Base-by-base conservation (phyloP, 345 rosid genomes). In the Capsella bursapastoris region DNA sequence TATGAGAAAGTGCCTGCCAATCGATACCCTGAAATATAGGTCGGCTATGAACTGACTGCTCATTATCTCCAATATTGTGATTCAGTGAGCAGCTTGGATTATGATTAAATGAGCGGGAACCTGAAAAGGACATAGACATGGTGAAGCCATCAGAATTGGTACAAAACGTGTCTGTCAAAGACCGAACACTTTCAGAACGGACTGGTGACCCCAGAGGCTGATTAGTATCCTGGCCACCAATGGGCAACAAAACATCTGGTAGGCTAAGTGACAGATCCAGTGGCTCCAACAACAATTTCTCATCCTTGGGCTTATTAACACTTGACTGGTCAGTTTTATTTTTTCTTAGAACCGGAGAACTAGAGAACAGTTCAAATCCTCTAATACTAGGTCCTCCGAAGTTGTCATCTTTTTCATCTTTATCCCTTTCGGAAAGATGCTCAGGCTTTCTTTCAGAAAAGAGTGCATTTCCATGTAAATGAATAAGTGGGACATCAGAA, bases 11-110 rank as follows among this genome's bases (percentile, higher is more conserved):
- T 41, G 81, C 89, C 80, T 83, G 90, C 89, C 93, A 90, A 68
- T 94, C 96, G 29, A 90, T 76, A 61, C 92, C 95, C 71, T 87
- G 91, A 84, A 95, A 92, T 71, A 92, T 68, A 57, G 99, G 97
- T 11, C 92, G 95, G 81, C 99, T 95, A 70, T 90, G 94, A 82
- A 95, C 99, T 47, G 99, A 92, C 71, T 95, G 97, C 68, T 95
- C 99, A 77, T 86, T 86, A 65, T 95, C 99, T 85, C 89, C 72
- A 15, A 90, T 84, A 73, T 95, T 90, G 75, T 92, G 92, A 28
- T 90, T 92, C 69, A 90, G 76, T n/a, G 99, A 95, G 82, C 99
- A 95, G 79, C 99, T 95, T 58, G 97, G 93, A 78, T 95, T 92
- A 79, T 95, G 99, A 78, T 85, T 87, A 71, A 90, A 87, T 7